Base-by-base conservation (phyloP, 768 basidiomycete species). In the Daedaleopsis sinensis region DNA sequence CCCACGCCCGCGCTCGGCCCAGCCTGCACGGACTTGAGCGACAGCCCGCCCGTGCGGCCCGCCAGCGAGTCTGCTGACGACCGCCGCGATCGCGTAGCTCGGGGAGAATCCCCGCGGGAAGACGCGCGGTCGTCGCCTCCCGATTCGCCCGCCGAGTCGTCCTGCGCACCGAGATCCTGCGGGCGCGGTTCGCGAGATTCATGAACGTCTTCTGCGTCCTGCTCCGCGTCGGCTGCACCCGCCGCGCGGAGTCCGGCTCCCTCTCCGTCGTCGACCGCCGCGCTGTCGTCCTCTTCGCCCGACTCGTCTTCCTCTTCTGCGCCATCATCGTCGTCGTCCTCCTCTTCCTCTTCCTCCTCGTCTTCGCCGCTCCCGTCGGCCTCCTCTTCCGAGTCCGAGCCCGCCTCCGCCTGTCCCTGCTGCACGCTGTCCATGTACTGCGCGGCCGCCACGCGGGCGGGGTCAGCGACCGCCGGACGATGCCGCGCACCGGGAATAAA, bases 381-480 rank as follows among this genome's bases (percentile, higher is more conserved):
- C 11, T 71, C 70, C 47, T 68, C 69, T 42, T 42, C 39, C 18
- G 11, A 12, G 39, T 42, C 39, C 39, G 39, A 5, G 11, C 39
- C 39, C 10, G 39, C 10, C 38, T 69, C 69, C 37, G 67, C 70
- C 59, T 67, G 64, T 35, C 69, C 72, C 18, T 63, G 62, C 2
- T 43, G 67, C 35, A 73, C 76, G 57, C 62, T 72, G 68, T 88
- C 83, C 84, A 90, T 88, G 67, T 91, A 93, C 89, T 92, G 59
- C 27, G 49, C 36, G 15, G 18, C 10, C 18, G 27, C 32, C 32
- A 52, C 72, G 62, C 37, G 18, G 54, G 32, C 68, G 18, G 61
- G 36, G 52, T 64, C 68, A 56, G 65, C 53, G 59, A 54, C 64
- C 64, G 37, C 60, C 60, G 37, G 69, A 62, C 39, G 57, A 52